phyloP scores from a whole-genome alignment of 1,139 yeast genomes.

The Taphrina wiesneri region DNA sequence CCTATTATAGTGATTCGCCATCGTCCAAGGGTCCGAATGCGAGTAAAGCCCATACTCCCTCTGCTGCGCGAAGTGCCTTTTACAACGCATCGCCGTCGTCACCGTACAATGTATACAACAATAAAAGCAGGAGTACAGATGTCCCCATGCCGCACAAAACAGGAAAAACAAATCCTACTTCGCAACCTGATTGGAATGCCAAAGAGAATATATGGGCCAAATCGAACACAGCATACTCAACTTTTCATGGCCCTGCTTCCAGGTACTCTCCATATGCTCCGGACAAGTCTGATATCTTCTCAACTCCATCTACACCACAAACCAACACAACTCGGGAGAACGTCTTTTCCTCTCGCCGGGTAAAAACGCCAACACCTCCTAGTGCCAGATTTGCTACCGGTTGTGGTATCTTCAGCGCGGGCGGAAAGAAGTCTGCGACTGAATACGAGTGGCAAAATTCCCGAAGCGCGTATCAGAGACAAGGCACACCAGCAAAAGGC shows the following conservation, averaged over 20 bases:
- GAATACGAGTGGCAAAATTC: constrained; percentile 25
- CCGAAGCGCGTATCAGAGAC: constrained; percentile 23
- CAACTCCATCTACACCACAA: neutral
- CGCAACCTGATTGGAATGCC: neutral
- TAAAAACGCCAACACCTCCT: neutral
- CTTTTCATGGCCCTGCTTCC: constrained; percentile 11
- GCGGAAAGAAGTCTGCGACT: neutral
- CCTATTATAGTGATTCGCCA: neutral
- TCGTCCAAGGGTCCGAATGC: neutral
- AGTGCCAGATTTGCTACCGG: neutral
- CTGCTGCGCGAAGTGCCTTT: neutral
- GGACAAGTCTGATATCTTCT: neutral
- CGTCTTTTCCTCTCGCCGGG: neutral
- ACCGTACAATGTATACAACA: neutral
- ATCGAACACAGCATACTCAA: constrained; percentile 13
- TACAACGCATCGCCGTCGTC: constrained; percentile 5
- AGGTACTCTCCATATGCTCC: neutral
- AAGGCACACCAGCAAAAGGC: neutral
- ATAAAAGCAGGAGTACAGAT: neutral
- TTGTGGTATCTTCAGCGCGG: neutral
- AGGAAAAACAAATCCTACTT: neutral
- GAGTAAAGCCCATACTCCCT: neutral
- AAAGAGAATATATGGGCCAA: constrained; percentile 1
- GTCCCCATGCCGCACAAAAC: neutral
- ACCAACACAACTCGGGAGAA: neutral